Percentiles rank a stretch among this genome's conserved stretches.
These are phyloP conservation scores for Durio zibethinus DNA, from an alignment of 345 rosid species.

Conservation along the genomic window DNA sequence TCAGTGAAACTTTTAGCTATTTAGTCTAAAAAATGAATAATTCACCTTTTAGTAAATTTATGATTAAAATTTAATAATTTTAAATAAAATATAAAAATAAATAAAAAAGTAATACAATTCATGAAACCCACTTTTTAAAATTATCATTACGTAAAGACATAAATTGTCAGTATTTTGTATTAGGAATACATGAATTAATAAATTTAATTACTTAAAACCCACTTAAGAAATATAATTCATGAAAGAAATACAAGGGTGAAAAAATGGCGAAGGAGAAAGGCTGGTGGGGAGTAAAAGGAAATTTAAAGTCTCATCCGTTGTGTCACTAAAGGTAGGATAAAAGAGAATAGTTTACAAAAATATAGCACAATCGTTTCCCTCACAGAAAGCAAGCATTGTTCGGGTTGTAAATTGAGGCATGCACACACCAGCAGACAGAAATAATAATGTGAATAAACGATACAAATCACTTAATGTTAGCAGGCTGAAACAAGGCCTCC, in stretches of 20 bases:
- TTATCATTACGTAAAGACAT: too few relatives aligned
- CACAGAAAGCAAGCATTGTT: not conserved
- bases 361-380: not conserved
- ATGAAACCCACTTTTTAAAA: too few relatives aligned
- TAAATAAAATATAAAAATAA: too few relatives aligned
- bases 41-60: too few relatives aligned
- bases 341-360: not conserved
- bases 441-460: not conserved
- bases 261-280: not conserved
- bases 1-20: not conserved
- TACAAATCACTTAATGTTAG: conserved; percentile 15
- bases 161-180: too few relatives aligned
- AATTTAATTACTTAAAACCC: not conserved
- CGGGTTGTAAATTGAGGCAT: not conserved
- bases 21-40: too few relatives aligned
- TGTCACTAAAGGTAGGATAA: too few relatives aligned
- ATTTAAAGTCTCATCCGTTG: not conserved
- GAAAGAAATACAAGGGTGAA: conserved; percentile 9
- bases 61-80: too few relatives aligned
- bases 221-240: too few relatives aligned
- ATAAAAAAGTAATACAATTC: too few relatives aligned
- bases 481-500: conserved; percentile 67
- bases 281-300: not conserved
- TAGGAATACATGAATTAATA: too few relatives aligned
- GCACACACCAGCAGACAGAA: not conserved